phyloP scores from a whole-genome alignment of 1,284 basidiomycete species.

The Moesziomyces sp. region DNA sequence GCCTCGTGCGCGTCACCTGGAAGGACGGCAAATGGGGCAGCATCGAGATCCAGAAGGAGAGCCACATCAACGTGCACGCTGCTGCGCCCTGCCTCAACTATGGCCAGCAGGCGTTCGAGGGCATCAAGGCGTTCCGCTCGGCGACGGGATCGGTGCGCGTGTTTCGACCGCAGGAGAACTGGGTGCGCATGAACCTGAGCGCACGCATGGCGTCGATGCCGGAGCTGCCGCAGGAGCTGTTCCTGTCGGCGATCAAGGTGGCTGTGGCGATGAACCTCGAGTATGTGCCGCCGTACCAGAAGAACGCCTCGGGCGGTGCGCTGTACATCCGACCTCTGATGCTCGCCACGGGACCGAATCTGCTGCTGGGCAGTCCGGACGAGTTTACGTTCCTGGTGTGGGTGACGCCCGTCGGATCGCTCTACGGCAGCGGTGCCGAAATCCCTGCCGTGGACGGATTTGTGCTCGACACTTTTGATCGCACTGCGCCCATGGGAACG shows the following conservation, averaged over 20 bases:
- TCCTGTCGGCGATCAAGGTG: conserved; percentile 56
- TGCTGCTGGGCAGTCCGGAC: conserved; percentile 61
- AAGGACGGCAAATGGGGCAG: conserved; percentile 59
- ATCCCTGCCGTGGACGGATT: conserved; percentile 67
- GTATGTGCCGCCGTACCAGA: conserved; percentile 65
- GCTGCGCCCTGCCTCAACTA: conserved; percentile 67
- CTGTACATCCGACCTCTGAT: conserved; percentile 62
- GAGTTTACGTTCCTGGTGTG: conserved; percentile 68
- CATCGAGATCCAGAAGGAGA: conserved; percentile 57
- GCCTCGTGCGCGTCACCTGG: conserved; percentile 46
- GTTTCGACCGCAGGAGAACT: conserved; percentile 68
- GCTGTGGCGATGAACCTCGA: conserved; percentile 67
- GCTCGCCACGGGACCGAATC: conserved; percentile 63
- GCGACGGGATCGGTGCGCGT: conserved; percentile 59
- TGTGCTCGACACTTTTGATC: conserved; percentile 67
- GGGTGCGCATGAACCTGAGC: conserved; percentile 60
- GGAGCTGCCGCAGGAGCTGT: conserved; percentile 54
- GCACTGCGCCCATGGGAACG: conserved; percentile 65
- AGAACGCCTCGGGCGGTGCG: conserved; percentile 58
- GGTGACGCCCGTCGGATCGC: conserved; percentile 66
- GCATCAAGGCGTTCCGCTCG: conserved; percentile 65
- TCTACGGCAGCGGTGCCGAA: conserved; percentile 64
- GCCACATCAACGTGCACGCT: conserved; percentile 63
- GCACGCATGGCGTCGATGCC: conserved; percentile 66
- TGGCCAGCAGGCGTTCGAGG: conserved; percentile 66